Conservation (phyloP, 2,329 filamentous ascomycete genomes). For the Cordyceps militaris region DNA sequence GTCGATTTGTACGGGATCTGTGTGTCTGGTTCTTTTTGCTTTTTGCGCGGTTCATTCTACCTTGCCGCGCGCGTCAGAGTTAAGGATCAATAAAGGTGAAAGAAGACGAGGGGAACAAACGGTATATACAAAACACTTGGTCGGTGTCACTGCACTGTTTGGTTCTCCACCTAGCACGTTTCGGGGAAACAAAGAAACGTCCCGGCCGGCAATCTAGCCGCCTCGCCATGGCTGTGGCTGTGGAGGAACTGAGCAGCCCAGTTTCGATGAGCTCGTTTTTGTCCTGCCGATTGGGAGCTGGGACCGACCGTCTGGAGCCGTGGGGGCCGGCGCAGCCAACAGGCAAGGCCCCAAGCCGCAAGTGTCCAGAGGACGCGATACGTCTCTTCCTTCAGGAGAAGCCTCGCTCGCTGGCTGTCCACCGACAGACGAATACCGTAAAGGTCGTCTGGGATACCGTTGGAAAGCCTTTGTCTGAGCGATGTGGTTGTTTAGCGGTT, state of each 20-base stretch:
- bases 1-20: too few species aligned
- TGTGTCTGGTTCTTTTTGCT: too few species aligned
- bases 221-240: conserved; percentile 25
- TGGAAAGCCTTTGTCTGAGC: conserved; percentile 71
- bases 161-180: not conserved
- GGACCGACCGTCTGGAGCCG: conserved; percentile 62
- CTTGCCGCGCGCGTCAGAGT: too few species aligned
- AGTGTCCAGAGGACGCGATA: conserved; percentile 53
- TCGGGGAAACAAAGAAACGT: not conserved
- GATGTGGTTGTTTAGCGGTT: conserved; percentile 67
- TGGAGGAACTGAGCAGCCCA: conserved; percentile 63
- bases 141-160: not conserved
- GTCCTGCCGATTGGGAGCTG: conserved; percentile 60
- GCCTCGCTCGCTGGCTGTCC: conserved; percentile 64
- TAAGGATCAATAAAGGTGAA: not conserved
- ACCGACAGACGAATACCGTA: conserved; percentile 56
- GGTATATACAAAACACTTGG: not conserved
- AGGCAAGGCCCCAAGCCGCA: conserved; percentile 26
- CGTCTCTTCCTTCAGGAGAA: conserved; percentile 62
- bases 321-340: too few species aligned
- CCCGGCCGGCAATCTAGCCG: not conserved
- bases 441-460: conserved; percentile 73
- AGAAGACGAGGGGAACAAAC: not conserved
- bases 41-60: too few species aligned
- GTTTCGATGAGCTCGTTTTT: conserved; percentile 54